These are phyloP conservation scores for Talaromyces adpressus DNA, from an alignment of 495 filamentous ascomycete species.

Conservation along the genomic window DNA sequence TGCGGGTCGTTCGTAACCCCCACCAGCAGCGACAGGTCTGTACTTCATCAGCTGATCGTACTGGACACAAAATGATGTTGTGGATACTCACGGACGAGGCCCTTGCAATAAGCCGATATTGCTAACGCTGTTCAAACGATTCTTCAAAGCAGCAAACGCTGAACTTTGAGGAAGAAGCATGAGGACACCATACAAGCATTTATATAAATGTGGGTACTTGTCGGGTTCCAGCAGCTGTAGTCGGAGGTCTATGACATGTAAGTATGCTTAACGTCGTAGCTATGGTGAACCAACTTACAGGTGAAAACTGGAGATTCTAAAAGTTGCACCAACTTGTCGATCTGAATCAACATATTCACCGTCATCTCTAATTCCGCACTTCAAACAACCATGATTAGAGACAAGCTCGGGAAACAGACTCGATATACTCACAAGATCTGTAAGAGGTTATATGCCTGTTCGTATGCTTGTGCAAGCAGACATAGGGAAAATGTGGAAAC, in stretches of 20 bases:
- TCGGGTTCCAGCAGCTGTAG: constrained; percentile 98
- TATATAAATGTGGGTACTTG: constrained; percentile 92
- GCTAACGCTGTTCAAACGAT: constrained; percentile 91
- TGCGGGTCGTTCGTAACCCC: constrained; percentile 53
- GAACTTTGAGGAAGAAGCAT: constrained; percentile 98
- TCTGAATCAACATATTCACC: constrained; percentile 96
- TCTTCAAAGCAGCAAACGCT: constrained; percentile 94
- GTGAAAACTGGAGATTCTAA: constrained; percentile 98
- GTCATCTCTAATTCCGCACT: constrained; percentile 98
- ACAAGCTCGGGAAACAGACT: not conserved
- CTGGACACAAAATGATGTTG: not conserved
- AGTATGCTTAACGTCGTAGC: constrained; percentile 4
- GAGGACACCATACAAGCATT: constrained; percentile 93
- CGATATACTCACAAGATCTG: constrained; percentile 74
- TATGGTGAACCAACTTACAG: constrained; percentile 44
- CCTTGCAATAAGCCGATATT: constrained; percentile 93
- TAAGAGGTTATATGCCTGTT: constrained; percentile 93
- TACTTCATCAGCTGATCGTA: constrained; percentile 5
- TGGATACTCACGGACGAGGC: constrained; percentile 66
- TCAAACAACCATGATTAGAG: constrained; percentile 29
- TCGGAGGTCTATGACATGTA: constrained; percentile 62
- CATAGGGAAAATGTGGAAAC: constrained; percentile 97
- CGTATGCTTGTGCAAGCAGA: constrained; percentile 93
- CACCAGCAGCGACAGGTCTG: not conserved
- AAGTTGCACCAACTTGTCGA: constrained; percentile 97